A percentile compares a stretch with the other conserved stretches of the same genome.
phyloP scores from a whole-genome alignment of 139 green algal species.

The Zygnema circumcarinatum region DNA sequence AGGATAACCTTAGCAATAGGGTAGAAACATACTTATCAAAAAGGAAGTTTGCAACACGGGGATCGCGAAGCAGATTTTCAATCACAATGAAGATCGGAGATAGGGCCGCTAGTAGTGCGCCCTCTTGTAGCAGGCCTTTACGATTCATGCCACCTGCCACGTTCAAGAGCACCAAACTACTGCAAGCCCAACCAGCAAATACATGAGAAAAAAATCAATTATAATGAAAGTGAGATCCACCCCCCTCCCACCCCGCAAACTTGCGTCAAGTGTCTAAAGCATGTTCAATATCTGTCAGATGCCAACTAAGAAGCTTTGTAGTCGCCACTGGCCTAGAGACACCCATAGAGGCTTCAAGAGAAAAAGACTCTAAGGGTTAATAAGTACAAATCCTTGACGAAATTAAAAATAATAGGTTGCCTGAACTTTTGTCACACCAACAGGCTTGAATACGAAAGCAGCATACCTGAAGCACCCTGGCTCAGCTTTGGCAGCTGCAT shows the following conservation, averaged over 20 bases:
- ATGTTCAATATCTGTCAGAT: too few relatives aligned
- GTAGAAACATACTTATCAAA: constrained; percentile 74
- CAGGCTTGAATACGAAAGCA: too few relatives aligned
- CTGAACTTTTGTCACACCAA: too few relatives aligned
- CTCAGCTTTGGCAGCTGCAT: constrained; percentile 55
- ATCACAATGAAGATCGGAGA: constrained; percentile 80
- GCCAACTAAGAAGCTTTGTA: too few relatives aligned
- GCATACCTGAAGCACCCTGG: neutral
- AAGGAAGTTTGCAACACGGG: constrained; percentile 70
- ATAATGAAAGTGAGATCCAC: too few relatives aligned
- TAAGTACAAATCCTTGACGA: too few relatives aligned
- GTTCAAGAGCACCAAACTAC: constrained; percentile 81
- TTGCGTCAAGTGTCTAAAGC: too few relatives aligned
- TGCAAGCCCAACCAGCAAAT: neutral
- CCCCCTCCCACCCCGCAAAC: neutral
- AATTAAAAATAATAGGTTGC: too few relatives aligned
- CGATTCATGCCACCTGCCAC: constrained; percentile 86
- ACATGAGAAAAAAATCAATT: neutral
- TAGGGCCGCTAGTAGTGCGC: constrained; percentile 75
- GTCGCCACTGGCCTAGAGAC: too few relatives aligned
- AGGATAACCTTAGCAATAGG: neutral
- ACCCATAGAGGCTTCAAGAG: too few relatives aligned
- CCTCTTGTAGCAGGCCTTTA: constrained; percentile 79
- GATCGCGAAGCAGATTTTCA: constrained; percentile 85
- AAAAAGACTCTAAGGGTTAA: too few relatives aligned